Conservation (phyloP, 1,284 basidiomycete genomes). For the Irpex rosettiformis region DNA sequence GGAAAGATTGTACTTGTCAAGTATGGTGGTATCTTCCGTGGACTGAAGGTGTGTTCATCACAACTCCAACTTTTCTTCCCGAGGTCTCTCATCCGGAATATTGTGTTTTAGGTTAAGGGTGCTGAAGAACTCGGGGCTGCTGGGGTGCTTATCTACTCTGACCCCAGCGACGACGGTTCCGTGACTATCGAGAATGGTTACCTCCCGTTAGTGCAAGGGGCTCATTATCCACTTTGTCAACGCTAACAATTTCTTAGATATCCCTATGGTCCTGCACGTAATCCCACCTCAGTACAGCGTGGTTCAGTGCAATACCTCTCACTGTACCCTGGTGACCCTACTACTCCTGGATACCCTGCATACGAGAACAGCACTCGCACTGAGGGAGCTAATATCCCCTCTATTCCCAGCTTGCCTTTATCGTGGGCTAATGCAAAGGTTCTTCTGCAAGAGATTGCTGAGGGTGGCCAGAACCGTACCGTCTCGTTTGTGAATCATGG, state of each 20-base stretch:
- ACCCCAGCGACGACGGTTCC: slow-evolving; percentile 86
- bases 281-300: slow-evolving; percentile 81
- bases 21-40: slow-evolving; percentile 83
- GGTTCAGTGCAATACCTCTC: slow-evolving; percentile 88
- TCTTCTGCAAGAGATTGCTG: slow-evolving; percentile 57
- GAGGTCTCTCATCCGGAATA: background rate
- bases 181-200: slow-evolving; percentile 81
- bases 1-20: slow-evolving; percentile 82
- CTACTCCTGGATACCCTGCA: slow-evolving; percentile 84
- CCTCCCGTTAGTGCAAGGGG: slow-evolving; percentile 34
- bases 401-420: slow-evolving; percentile 79
- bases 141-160: slow-evolving; percentile 80
- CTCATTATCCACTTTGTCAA: background rate
- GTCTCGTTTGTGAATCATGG: slow-evolving; percentile 63
- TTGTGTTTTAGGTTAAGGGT: slow-evolving; percentile 57
- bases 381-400: slow-evolving; percentile 69
- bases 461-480: slow-evolving; percentile 37
- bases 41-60: slow-evolving; percentile 58
- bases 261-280: slow-evolving; percentile 87
- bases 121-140: slow-evolving; percentile 83
- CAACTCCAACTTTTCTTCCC: background rate
- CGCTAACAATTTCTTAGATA: slow-evolving; percentile 29
- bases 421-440: slow-evolving; percentile 68
- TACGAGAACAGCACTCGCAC: slow-evolving; percentile 80
- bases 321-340: slow-evolving; percentile 80